Percentiles rank a stretch among this genome's conserved stretches.
Conservation (phyloP, 2,329 filamentous ascomycete species). For the Dothideomycetes sp. region DNA sequence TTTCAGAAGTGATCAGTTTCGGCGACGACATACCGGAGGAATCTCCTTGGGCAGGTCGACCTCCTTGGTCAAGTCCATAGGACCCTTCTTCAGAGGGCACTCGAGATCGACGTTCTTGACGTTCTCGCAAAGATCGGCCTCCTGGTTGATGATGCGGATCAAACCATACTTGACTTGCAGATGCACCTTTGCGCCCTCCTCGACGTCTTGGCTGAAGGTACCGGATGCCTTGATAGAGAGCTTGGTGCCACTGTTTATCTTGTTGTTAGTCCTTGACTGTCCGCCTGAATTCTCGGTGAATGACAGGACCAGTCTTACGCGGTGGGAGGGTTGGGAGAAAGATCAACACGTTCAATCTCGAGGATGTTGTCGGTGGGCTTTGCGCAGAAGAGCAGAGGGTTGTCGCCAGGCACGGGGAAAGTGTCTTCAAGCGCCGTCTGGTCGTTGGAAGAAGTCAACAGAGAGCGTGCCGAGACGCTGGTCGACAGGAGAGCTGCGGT, state of each 20-base stretch:
- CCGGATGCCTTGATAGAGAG: slow-evolving; percentile 74
- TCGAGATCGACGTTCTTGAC: slow-evolving; percentile 77
- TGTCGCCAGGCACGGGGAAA: slow-evolving; percentile 69
- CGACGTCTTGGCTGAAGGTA: slow-evolving; percentile 61
- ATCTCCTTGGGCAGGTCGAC: slow-evolving; percentile 81
- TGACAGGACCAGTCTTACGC: slow-evolving; percentile 56
- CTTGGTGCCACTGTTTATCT: slow-evolving; percentile 58
- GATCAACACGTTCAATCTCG: slow-evolving; percentile 66
- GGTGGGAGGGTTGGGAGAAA: slow-evolving; percentile 75
- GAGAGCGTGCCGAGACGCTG: slow-evolving; percentile 22
- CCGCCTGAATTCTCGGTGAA: no score
- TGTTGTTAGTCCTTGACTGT: no score
- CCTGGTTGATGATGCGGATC: slow-evolving; percentile 76
- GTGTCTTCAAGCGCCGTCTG: slow-evolving; percentile 32
- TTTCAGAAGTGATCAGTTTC: slow-evolving; percentile 58
- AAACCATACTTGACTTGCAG: slow-evolving; percentile 88
- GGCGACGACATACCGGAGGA: slow-evolving; percentile 65
- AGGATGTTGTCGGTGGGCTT: slow-evolving; percentile 63
- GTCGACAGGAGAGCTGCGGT: slow-evolving; percentile 22
- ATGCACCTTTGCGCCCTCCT: slow-evolving; percentile 69
- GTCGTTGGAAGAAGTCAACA: slow-evolving; percentile 18
- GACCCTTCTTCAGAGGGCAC: slow-evolving; percentile 78
- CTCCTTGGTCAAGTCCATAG: slow-evolving; percentile 62
- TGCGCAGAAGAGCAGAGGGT: slow-evolving; percentile 71
- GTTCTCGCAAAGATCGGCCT: slow-evolving; percentile 80